Conservation (phyloP, 345 rosid species). For the Nephelium lappaceum region DNA sequence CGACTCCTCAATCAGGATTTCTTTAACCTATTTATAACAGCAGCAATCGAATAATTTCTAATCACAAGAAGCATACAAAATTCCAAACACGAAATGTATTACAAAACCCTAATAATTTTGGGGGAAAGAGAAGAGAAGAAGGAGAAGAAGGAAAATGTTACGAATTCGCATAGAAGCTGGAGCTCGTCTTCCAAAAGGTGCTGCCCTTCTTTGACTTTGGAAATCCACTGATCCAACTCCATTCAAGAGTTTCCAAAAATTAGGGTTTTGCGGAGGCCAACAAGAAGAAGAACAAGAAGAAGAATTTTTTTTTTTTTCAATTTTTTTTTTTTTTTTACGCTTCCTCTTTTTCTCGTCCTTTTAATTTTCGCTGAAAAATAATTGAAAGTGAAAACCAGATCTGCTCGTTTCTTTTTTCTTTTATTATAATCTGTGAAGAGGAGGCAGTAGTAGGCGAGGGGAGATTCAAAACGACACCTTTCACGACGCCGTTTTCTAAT, state of each 20-base stretch:
- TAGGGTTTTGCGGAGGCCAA: constrained; percentile 14
- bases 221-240: constrained; percentile 99
- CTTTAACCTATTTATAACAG: constrained; percentile 72
- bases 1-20: constrained; percentile 94
- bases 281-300: too few species aligned
- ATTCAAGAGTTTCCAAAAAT: constrained; percentile 36
- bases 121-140: neutral
- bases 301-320: too few species aligned
- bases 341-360: neutral
- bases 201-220: constrained; percentile 94
- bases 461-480: constrained; percentile 7
- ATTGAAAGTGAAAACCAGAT: constrained; percentile 13
- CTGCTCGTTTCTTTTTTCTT: neutral
- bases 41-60: too few species aligned
- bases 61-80: too few species aligned
- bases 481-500: neutral
- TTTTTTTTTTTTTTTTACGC: too few species aligned
- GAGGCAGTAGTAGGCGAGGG: neutral
- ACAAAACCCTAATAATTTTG: too few species aligned
- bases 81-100: too few species aligned
- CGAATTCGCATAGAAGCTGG: constrained; percentile 98
- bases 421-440: neutral
- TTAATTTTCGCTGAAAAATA: neutral
- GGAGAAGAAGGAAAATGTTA: constrained; percentile 28
- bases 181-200: constrained; percentile 96